Percentiles rank a stretch among this genome's conserved stretches.
Conservation (phyloP, 164 flowering plant species). For the Vitis vinifera region ASM3070453v1 NC_081819.1:20550501-20551000, state of each 20-base stretch:
- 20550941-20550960: neutral
- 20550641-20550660: conserved; percentile 51
- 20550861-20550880: conserved; percentile 24
- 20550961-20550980: no score
- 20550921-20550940: neutral
- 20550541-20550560: conserved; percentile 15
- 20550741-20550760: conserved; percentile 42
- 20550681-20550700: conserved; percentile 46
- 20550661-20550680: neutral
- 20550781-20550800: conserved; percentile 49
- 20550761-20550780: conserved; percentile 70
- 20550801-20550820: conserved; percentile 43
- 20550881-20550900: conserved; percentile 15
- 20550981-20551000: no score
- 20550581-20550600: conserved; percentile 37
- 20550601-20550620: conserved; percentile 10
- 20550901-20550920: conserved; percentile 9
- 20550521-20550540: conserved; percentile 21
- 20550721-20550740: conserved; percentile 6
- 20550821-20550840: conserved; percentile 36
- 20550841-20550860: conserved; percentile 15
- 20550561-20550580: conserved; percentile 18
- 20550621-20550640: conserved; percentile 49
- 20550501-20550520: conserved; percentile 14
- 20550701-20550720: conserved; percentile 9